Conservation (phyloP, 2,329 filamentous ascomycete species). For the Raffaelea deltoideospora region DNA sequence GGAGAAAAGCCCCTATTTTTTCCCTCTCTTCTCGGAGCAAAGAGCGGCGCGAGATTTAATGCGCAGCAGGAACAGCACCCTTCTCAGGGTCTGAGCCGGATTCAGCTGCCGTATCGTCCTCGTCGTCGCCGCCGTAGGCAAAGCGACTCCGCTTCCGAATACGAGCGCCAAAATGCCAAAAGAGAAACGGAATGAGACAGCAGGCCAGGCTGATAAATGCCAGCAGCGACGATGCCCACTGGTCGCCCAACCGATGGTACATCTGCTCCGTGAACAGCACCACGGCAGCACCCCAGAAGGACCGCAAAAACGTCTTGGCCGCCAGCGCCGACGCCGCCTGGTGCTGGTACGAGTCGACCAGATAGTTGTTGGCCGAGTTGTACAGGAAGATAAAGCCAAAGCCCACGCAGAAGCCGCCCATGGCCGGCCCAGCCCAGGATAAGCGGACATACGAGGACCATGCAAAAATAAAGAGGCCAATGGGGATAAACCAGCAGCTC, state of each 20-base stretch:
- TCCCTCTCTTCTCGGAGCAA: too few relatives aligned
- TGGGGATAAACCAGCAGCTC: constrained; percentile 55
- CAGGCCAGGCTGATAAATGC: constrained; percentile 63
- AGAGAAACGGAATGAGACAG: constrained; percentile 69
- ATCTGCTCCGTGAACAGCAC: constrained; percentile 75
- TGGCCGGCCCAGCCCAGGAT: constrained; percentile 55
- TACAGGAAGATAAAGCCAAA: constrained; percentile 78
- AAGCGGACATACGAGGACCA: constrained; percentile 49
- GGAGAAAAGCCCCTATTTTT: too few relatives aligned
- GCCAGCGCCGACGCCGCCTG: constrained; percentile 71
- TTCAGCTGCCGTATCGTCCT: too few relatives aligned
- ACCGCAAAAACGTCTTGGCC: constrained; percentile 66
- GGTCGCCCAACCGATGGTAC: constrained; percentile 56
- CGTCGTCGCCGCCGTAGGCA: constrained; percentile 51
- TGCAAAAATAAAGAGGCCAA: constrained; percentile 33
- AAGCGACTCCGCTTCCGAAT: constrained; percentile 58
- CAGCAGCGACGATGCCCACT: constrained; percentile 61
- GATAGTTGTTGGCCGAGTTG: constrained; percentile 64
- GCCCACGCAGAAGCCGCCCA: constrained; percentile 58
- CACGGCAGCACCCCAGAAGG: constrained; percentile 63
- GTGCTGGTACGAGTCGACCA: constrained; percentile 47
- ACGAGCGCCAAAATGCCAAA: constrained; percentile 59
- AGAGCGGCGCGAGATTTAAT: too few relatives aligned
- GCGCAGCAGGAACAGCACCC: too few relatives aligned
- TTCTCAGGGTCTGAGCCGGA: too few relatives aligned